Evolutionary conservation across 495 filamentous ascomycete genomes (phyloP), one percentile per base, ranked within the genome.

Genomic region (Penicillium angulare): DNA sequence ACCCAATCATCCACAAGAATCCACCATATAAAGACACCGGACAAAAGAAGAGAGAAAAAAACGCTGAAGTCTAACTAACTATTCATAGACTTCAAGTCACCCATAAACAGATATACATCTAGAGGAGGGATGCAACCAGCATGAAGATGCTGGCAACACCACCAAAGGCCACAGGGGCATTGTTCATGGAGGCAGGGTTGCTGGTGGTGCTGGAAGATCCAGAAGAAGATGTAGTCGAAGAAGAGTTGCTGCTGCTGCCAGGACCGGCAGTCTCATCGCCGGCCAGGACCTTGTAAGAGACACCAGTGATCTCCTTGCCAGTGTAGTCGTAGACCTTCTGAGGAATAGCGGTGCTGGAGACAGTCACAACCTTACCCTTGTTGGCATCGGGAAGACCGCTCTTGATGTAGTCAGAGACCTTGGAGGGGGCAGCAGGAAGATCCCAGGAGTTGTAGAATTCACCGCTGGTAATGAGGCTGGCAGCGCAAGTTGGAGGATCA

Each of bases 401-500:
- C 56, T 76, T 61, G 47, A 81, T 79, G 55, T 84, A 68, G 33
- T 75, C 68, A 15, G 75, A 65, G 31, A 73, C 79, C 53, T 78
- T 79, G 31, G 61, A 57, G 9, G 81, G 83, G 10, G 67, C 57
- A 3, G 53, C 65, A 21, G 90, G 90, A 50, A 95, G 69, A 46
- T 82, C 84, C 76, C 92, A 96, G 71, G 85, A 84, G 70, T 71
- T 84, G 69, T 75, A 76, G 80, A 95, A 95, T 38, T 60, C 61
- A 46, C 68, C 67, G 56, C 47, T 56, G 47, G 69, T 76, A 72
- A 95, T 92, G 21, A 95, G 71, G 9, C 18, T 8, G 21, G 45
- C 45, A 27, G 31, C 45, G 29, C 45, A 48, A 7, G 41, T 69
- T 71, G 39, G 76, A 41, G 47, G 64, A 9, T 38, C 8, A 18